Conservation (phyloP, 345 rosid genomes). For the Sapria himalayana region DNA sequence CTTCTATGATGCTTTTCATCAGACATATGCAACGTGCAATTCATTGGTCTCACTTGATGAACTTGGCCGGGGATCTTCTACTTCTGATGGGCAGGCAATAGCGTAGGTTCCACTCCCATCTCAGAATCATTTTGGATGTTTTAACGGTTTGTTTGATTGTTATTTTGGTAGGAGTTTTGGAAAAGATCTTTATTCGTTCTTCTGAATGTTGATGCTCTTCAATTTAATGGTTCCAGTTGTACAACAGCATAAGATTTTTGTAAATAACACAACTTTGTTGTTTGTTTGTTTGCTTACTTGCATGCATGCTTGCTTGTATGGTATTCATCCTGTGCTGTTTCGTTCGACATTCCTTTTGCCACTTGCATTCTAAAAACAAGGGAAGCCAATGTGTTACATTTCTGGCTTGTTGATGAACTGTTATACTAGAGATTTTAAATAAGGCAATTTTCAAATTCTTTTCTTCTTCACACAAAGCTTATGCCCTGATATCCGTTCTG, state of each 20-base stretch:
- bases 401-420: too few species aligned
- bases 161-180: background rate
- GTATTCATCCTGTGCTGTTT: too few species aligned
- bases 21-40: slow-evolving; percentile 62
- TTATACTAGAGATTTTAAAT: too few species aligned
- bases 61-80: slow-evolving; percentile 93
- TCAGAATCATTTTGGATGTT: background rate
- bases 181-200: background rate
- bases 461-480: background rate
- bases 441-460: background rate
- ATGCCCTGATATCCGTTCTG: background rate
- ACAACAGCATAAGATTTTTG: too few species aligned
- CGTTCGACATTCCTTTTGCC: too few species aligned
- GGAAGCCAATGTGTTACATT: too few species aligned
- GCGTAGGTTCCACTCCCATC: slow-evolving; percentile 32
- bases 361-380: too few species aligned
- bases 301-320: too few species aligned
- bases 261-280: too few species aligned
- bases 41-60: slow-evolving; percentile 88
- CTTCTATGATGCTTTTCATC: too few species aligned
- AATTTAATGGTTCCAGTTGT: background rate
- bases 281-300: too few species aligned
- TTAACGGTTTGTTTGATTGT: background rate
- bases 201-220: background rate
- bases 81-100: slow-evolving; percentile 99